Conservation (phyloP, 257 asterid species). For the Cordia subcordata region DNA sequence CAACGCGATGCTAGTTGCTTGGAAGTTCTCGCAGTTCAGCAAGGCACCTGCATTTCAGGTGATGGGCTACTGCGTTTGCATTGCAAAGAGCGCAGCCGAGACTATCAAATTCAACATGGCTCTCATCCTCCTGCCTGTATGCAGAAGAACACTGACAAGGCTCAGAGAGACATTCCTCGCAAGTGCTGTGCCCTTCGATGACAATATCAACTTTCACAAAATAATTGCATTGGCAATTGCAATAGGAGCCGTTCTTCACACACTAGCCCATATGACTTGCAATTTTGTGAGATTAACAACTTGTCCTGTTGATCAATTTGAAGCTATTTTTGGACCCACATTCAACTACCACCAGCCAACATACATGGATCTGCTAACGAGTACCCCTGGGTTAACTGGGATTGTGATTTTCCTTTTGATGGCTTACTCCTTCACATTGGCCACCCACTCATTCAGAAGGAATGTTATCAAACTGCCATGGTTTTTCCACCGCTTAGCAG, state of each 20-base stretch:
- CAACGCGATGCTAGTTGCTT: slow-evolving; percentile 45
- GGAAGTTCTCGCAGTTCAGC: slow-evolving; percentile 46
- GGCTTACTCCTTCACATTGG: slow-evolving; percentile 61
- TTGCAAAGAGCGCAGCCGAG: slow-evolving; percentile 54
- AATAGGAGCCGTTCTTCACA: slow-evolving; percentile 38
- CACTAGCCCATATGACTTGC: slow-evolving; percentile 50
- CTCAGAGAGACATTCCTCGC: slow-evolving; percentile 75
- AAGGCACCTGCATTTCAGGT: slow-evolving; percentile 46
- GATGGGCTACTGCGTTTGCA: slow-evolving; percentile 73
- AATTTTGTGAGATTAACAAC: slow-evolving; percentile 46
- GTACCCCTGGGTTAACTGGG: slow-evolving; percentile 57
- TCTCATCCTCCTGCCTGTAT: slow-evolving; percentile 33
- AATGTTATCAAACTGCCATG: slow-evolving; percentile 61
- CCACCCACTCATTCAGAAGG: slow-evolving; percentile 65
- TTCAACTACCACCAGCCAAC: slow-evolving; percentile 58
- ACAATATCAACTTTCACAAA: slow-evolving; percentile 86
- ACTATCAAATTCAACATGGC: slow-evolving; percentile 26
- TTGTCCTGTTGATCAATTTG: slow-evolving; percentile 50
- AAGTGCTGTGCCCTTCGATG: slow-evolving; percentile 62
- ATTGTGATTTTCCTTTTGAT: slow-evolving; percentile 48
- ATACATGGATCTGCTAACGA: slow-evolving; percentile 34
- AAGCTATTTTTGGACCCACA: slow-evolving; percentile 35
- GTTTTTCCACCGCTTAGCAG: slow-evolving; percentile 65
- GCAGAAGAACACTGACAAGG: slow-evolving; percentile 68
- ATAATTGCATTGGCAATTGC: slow-evolving; percentile 47